Evolutionary conservation across 768 basidiomycete genomes (phyloP), one percentile per base, ranked within the genome.

Genomic region (Pseudohyphozyma bogoriensis): DNA sequence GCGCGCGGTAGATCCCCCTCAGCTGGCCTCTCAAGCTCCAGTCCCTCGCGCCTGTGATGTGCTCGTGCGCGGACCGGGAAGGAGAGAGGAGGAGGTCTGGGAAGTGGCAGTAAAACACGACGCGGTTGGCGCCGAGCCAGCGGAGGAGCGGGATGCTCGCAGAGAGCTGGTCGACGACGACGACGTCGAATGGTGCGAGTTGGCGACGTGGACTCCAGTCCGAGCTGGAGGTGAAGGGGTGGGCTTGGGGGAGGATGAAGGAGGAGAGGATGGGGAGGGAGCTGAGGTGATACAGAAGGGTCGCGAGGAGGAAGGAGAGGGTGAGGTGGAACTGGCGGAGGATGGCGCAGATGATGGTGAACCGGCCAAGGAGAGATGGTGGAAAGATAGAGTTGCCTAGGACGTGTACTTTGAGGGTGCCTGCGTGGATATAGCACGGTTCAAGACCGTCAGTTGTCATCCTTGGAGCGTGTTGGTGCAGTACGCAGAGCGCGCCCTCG

Each of bases 31-130:
- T 31, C 42, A 65, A 20, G 52, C 56, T 22, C 36, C 4, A 1
- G 56, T 52, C 1, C 53, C 52, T 22, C 51, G 58, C 18, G 56
- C 56, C 37, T 55, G 56, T 26, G 26, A 37, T 73, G 68, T 56
- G 76, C 59, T 59, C 22, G 31, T 36, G 51, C 22, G 51, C 22
- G 33, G 53, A 63, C 82, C 81, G 85, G 82, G 26, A 46, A 31
- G 54, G 71, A 51, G 52, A 67, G 31, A 96, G 80, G 1, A 97
- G 78, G 73, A 93, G 93, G 75, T 99, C 93, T 0, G 93, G 95
- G 67, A 99, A 97, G 72, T 97, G 95, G 67, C 90, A 93, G 72
- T 99, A 97, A 74, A 96, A 97, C 24, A 97, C 85, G 33, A 93
- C 87, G 3, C 89, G 83, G n/a, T 82, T 87, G 26, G 78, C 77